Evolutionary conservation across 2,329 filamentous ascomycete genomes (phyloP).

Genomic region (Akanthomyces dipterigenus): DNA sequence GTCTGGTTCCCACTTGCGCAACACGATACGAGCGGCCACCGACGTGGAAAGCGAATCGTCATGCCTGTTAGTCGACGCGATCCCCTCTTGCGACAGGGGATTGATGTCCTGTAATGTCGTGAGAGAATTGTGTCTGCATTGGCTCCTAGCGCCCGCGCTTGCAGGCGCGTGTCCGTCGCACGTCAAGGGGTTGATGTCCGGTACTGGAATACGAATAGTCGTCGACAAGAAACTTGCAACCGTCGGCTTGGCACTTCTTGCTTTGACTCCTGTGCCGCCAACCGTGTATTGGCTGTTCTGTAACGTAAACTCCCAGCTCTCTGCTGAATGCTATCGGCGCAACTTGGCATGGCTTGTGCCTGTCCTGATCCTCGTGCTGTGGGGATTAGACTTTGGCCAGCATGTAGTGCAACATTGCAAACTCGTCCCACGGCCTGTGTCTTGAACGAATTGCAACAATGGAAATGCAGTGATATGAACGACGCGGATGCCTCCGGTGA

Average conservation of each 20-base stretch:
- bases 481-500: not conserved
- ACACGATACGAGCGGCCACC: not conserved
- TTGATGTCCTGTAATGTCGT: not conserved
- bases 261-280: not conserved
- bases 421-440: not conserved
- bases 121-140: conserved; percentile 2
- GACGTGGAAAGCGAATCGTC: not conserved
- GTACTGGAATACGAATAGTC: not conserved
- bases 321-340: not conserved
- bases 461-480: not conserved
- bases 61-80: not conserved
- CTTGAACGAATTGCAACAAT: not conserved
- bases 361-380: conserved; percentile 1
- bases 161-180: not conserved
- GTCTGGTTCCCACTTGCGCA: not conserved
- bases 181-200: not conserved
- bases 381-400: not conserved
- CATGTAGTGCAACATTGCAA: not conserved
- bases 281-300: not conserved
- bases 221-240: not conserved
- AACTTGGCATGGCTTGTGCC: not conserved
- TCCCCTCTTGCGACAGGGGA: not conserved
- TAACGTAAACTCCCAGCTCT: not conserved
- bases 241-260: not conserved
- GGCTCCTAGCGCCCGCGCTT: not conserved